phyloP scores from a whole-genome alignment of 805 yeast species.

The Metschnikowia vanudenii region DNA sequence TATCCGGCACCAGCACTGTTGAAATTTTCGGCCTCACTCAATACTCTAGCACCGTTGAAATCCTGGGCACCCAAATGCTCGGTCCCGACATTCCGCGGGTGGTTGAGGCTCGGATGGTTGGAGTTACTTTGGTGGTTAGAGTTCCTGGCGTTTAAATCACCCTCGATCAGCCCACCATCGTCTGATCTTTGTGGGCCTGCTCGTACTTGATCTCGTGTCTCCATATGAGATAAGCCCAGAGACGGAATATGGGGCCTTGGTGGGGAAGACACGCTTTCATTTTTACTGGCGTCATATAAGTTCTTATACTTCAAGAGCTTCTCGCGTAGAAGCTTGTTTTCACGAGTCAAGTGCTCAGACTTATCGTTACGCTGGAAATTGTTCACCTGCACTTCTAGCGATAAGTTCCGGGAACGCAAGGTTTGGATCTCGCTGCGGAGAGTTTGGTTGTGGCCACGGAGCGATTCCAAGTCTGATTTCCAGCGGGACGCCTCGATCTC shows the following conservation, averaged over 20 bases:
- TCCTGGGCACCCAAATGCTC: too few relatives aligned
- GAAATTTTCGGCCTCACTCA: too few relatives aligned
- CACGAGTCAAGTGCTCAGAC: conserved; percentile 23
- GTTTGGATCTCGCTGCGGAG: neutral
- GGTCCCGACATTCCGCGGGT: too few relatives aligned
- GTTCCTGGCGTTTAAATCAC: too few relatives aligned
- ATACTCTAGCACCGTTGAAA: too few relatives aligned
- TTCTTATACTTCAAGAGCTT: conserved; percentile 36
- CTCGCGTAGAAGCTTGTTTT: conserved; percentile 31
- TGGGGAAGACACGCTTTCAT: neutral
- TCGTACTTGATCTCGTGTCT: too few relatives aligned
- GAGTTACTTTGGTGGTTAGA: too few relatives aligned
- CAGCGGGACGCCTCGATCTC: conserved; percentile 2
- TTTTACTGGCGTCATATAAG: conserved; percentile 24
- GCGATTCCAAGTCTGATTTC: conserved; percentile 12
- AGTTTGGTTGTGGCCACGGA: neutral
- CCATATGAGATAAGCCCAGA: too few relatives aligned
- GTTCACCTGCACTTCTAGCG: conserved; percentile 8
- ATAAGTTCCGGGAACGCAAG: conserved; percentile 5
- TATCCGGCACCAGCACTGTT: too few relatives aligned
- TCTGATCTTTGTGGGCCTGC: too few relatives aligned
- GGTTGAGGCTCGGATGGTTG: too few relatives aligned
- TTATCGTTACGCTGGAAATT: conserved; percentile 6
- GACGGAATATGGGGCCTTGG: neutral
- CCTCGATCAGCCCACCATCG: too few relatives aligned